Base-by-base conservation (phyloP, 1,139 yeast species). In the Diutina catenulata region DNA sequence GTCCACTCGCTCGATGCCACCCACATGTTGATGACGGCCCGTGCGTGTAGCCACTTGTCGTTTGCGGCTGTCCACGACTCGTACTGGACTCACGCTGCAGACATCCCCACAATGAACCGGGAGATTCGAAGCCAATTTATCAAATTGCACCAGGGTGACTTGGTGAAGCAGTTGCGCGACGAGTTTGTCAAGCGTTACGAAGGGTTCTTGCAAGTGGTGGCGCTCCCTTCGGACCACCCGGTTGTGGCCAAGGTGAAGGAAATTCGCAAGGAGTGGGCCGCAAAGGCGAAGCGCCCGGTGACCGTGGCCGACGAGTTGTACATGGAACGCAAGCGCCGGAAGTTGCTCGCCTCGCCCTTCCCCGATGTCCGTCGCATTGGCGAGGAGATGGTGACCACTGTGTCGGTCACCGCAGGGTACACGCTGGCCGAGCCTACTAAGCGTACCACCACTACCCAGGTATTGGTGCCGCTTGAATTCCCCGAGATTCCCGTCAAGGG, bases 61-160 rank as follows among this genome's bases (percentile, higher is more conserved):
- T 91, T 93, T 66, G 96, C 98, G 0, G 80, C 97, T 0, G 99
- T 91, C 25, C 99, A 91, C 58, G 99, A 91, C 57, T 88, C 97
- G 1, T 91, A 84, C 56, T 91, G 99, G 99, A 87, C 98, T 0
- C 98, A 93, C 57, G 96, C 98, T 1, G 64, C 76, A 31, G 93
- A 84, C 53, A 76, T 91, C 25, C 80, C 78, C 45, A 53, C 49
- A 6, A 80, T 91, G 93, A 86, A 80, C 55, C 51, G 49, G n/a
- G 63, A 71, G 37, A 64, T 91, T 44, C 74, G 99, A 52, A 77
- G 81, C 32, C 78, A 84, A 42, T 91, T 91, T 57, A 81, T 91
- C 43, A 62, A 70, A 37, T 64, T 91, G 42, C 97, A 91, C 56
- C 72, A 72, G 42, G 76, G 72, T 22, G 79, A 87, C 56, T 64